Evolutionary conservation across 257 asterid genomes (phyloP), one percentile per base, ranked within the genome.

Genomic region (Linaria vulgaris): DNA sequence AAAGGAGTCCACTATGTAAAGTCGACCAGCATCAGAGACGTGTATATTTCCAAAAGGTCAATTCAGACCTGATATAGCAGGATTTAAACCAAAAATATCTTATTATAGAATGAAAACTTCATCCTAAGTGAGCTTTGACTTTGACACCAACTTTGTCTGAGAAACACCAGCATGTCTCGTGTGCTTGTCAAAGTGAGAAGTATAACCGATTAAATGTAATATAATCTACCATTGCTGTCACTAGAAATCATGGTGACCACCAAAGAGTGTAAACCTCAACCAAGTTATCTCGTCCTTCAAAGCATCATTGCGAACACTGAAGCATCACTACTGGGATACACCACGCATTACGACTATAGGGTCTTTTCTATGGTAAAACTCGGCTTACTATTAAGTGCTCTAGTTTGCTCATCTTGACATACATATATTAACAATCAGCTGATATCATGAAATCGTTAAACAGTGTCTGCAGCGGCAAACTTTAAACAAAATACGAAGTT

Each of bases 371-470:
- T 9, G 46, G 37, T 47, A 34, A 34, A 4, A 34, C 5, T 34
- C 41, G 3, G 5, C 46, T 62, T 54, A 25, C 59, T 38, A 52
- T 21, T 11, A 41, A 23, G 16, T 52, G 57, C 16, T 30, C 45
- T 38, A 9, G 20, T 39, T 48, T 7, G 27, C 44, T n/a, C 31
- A 56, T 52, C 61, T 41, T 54, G 22, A 30, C 31, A 12, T 67
- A 56, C 37, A 47, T 13, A 63, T 47, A 56, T 61, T 23, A 34
- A 61, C 54, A 49, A 30, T 39, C 70, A 61, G 60, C 61, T 30
- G 53, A 56, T 45, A 59, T 37, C 49, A 52, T 27, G 24, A 21
- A 15, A 46, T 21, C 68, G 52, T 7, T 27, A 58, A 64, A 64
- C 31, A 52, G 9, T 11, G 15, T 6, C 2, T 60, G 21, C 2